Conservation (phyloP, 768 basidiomycete genomes). For the Xerocomus potaroensis region DNA sequence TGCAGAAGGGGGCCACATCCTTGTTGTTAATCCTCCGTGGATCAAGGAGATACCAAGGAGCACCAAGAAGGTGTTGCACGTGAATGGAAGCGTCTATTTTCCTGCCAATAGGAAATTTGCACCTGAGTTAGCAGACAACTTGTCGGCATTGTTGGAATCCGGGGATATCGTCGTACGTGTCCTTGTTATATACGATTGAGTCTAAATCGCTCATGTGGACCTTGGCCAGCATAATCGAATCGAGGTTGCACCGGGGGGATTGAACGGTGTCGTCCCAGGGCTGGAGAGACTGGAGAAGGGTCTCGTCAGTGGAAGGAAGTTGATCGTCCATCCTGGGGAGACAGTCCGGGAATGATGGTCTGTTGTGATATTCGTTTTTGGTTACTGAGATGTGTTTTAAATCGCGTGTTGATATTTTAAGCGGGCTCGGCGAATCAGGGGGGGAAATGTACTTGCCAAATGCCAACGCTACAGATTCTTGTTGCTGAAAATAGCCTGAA, state of each 20-base stretch:
- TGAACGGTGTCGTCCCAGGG: conserved; percentile 32
- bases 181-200: not conserved
- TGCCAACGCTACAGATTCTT: no score
- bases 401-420: no score
- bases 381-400: no score
- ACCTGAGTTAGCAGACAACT: conserved; percentile 6
- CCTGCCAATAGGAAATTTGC: conserved; percentile 12
- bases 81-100: conserved; percentile 8
- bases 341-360: conserved; percentile 9
- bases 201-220: not conserved
- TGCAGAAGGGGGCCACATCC: conserved; percentile 29
- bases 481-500: no score
- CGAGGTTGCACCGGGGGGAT: conserved; percentile 34
- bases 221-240: conserved; percentile 15
- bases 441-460: no score
- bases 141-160: conserved; percentile 9
- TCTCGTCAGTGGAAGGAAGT: conserved; percentile 36
- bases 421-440: no score
- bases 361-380: no score
- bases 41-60: conserved; percentile 15
- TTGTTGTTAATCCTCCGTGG: conserved; percentile 1
- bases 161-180: conserved; percentile 16
- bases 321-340: no score
- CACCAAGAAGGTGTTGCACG: conserved; percentile 13
- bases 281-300: conserved; percentile 32